phyloP scores from a whole-genome alignment of 2,329 filamentous ascomycete species.

The Trichoderma harzianum region DNA sequence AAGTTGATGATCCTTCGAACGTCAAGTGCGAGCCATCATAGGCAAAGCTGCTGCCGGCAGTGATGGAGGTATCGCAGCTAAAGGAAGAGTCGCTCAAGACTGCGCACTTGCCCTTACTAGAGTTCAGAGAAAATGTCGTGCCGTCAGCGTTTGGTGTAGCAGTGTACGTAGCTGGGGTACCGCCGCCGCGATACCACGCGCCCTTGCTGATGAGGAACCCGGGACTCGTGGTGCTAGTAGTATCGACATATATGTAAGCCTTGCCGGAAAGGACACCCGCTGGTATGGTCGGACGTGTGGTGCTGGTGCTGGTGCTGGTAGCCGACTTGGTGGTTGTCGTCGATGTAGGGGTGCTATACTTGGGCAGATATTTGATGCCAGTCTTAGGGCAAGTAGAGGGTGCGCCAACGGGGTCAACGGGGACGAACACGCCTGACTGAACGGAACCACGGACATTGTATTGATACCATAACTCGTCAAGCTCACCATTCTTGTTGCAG shows the following conservation, averaged over 20 bases:
- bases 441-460: constrained; percentile 58
- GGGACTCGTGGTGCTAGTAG: background rate
- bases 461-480: constrained; percentile 59
- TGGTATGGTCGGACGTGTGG: background rate
- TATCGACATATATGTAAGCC: background rate
- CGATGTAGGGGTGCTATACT: background rate
- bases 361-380: constrained; percentile 55
- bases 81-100: constrained; percentile 3
- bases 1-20: background rate
- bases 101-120: constrained; percentile 6
- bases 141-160: background rate
- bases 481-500: constrained; percentile 42
- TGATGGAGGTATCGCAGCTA: background rate
- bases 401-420: constrained; percentile 52
- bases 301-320: background rate
- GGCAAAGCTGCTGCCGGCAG: background rate
- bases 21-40: background rate
- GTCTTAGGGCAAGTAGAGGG: constrained; percentile 61
- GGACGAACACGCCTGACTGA: constrained; percentile 57
- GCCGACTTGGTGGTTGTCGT: background rate
- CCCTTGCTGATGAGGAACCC: background rate
- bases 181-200: constrained; percentile 2
- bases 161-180: constrained; percentile 2
- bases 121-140: background rate
- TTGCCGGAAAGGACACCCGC: background rate